Evolutionary conservation across 257 asterid genomes (phyloP).

Genomic region (Primulina tabacum): DNA sequence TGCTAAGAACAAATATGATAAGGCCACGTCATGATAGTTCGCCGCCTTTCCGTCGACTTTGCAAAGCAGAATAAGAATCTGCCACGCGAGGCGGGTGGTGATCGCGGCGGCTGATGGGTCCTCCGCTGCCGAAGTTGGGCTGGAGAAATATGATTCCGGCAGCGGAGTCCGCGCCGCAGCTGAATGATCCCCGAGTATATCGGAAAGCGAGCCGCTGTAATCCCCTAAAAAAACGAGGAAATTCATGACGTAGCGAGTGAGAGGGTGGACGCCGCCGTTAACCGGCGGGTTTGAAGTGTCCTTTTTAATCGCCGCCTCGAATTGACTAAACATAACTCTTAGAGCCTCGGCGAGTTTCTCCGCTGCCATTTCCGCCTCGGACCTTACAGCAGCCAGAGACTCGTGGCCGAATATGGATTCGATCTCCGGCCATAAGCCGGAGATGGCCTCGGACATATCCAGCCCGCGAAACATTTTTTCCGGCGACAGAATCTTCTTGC

Average conservation of each 20-base stretch:
- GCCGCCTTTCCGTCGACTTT: slow-evolving; percentile 80
- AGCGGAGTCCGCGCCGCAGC: slow-evolving; percentile 37
- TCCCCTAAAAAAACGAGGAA: slow-evolving; percentile 65
- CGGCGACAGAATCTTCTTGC: slow-evolving; percentile 57
- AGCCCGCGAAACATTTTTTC: slow-evolving; percentile 73
- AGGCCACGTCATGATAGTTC: slow-evolving; percentile 61
- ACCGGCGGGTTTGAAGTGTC: slow-evolving; percentile 26
- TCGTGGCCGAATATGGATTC: slow-evolving; percentile 55
- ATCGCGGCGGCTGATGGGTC: slow-evolving; percentile 40
- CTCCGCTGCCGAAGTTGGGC: slow-evolving; percentile 36
- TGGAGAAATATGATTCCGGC: slow-evolving; percentile 60
- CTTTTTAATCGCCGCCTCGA: slow-evolving; percentile 22
- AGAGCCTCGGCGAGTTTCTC: slow-evolving; percentile 30
- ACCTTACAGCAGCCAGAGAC: slow-evolving; percentile 42
- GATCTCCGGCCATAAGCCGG: slow-evolving; percentile 61
- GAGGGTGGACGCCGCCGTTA: slow-evolving; percentile 79
- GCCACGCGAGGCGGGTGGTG: slow-evolving; percentile 57
- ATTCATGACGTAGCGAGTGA: slow-evolving; percentile 91
- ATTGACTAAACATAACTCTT: slow-evolving; percentile 8
- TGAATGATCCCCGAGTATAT: slow-evolving; percentile 54
- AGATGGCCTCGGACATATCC: slow-evolving; percentile 66
- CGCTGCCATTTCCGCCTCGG: slow-evolving; percentile 55
- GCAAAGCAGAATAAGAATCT: slow-evolving; percentile 68
- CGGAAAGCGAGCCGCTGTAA: slow-evolving; percentile 63
- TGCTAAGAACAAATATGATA: slow-evolving; percentile 66